Evolutionary conservation across 176 grass and related monocot genomes (phyloP).

Genomic region (Bonia amplexicaulis): DNA sequence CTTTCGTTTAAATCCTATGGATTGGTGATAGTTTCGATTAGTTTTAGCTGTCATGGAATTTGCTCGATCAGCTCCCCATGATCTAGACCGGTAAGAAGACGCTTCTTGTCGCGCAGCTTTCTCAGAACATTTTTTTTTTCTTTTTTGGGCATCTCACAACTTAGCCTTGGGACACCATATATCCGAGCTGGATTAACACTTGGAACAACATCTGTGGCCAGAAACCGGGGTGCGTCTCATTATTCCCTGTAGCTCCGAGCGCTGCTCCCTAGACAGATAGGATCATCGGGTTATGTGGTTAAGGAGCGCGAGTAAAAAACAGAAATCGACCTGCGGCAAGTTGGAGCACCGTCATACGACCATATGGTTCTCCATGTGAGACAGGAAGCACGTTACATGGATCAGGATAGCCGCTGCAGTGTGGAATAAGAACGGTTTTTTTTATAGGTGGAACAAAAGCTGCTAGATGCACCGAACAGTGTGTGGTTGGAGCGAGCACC

Average conservation of each 20-base stretch:
- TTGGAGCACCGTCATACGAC: not conserved
- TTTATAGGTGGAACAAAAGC: no score
- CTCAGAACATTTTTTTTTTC: not conserved
- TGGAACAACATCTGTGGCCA: slow-evolving; percentile 12
- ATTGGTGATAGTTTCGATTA: slow-evolving; percentile 7
- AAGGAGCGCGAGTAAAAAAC: slow-evolving; percentile 1
- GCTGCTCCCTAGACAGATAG: slow-evolving; percentile 25
- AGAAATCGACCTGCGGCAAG: not conserved
- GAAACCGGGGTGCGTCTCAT: not conserved
- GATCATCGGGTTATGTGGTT: slow-evolving; percentile 26
- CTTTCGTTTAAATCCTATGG: slow-evolving; percentile 11
- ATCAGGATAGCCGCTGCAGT: not conserved
- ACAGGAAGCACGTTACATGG: slow-evolving; percentile 3
- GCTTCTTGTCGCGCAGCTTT: not conserved
- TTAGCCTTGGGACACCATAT: not conserved
- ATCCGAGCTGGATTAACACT: not conserved
- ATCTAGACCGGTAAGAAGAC: not conserved
- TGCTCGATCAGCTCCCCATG: not conserved
- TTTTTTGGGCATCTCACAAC: not conserved
- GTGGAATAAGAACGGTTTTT: not conserved
- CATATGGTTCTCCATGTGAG: not conserved
- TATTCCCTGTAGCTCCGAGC: not conserved
- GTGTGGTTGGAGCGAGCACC: not conserved
- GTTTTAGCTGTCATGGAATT: not conserved
- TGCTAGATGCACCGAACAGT: not conserved